A percentile compares a stretch with the other conserved stretches of the same genome.
phyloP scores from a whole-genome alignment of 805 yeast species.

The Dipodascus albidus region DNA sequence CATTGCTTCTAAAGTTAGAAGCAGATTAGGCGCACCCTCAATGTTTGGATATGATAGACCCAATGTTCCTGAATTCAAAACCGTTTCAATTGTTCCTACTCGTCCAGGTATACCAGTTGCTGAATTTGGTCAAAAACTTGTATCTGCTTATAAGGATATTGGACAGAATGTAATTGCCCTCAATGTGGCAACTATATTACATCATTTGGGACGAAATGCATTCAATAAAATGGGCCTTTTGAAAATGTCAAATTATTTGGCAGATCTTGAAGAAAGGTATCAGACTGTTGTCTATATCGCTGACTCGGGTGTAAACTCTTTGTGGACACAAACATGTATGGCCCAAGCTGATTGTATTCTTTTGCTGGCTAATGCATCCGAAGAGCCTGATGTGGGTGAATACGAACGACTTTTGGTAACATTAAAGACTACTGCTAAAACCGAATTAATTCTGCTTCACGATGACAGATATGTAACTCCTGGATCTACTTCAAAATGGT shows the following conservation, averaged over 20 bases:
- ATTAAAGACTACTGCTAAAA: slow-evolving; percentile 72
- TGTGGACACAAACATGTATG: slow-evolving; percentile 88
- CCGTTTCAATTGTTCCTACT: slow-evolving; percentile 76
- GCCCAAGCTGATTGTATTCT: slow-evolving; percentile 94
- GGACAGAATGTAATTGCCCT: slow-evolving; percentile 66
- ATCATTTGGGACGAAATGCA: slow-evolving; percentile 81
- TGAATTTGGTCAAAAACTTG: slow-evolving; percentile 68
- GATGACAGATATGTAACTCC: slow-evolving; percentile 73
- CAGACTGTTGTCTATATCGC: slow-evolving; percentile 85
- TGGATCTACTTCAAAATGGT: slow-evolving; percentile 78
- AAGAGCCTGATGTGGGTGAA: slow-evolving; percentile 68
- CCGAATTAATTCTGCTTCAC: slow-evolving; percentile 77
- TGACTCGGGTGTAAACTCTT: slow-evolving; percentile 69
- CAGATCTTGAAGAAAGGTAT: slow-evolving; percentile 80
- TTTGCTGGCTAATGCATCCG: slow-evolving; percentile 72
- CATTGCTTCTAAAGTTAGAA: slow-evolving; percentile 48
- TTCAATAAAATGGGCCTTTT: slow-evolving; percentile 80
- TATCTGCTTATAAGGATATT: slow-evolving; percentile 57
- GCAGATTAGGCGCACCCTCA: slow-evolving; percentile 13
- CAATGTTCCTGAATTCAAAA: slow-evolving; percentile 40
- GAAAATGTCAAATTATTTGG: slow-evolving; percentile 79
- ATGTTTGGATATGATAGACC: slow-evolving; percentile 5
- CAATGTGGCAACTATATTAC: slow-evolving; percentile 72
- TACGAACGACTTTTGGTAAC: slow-evolving; percentile 68
- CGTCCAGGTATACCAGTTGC: slow-evolving; percentile 73